Evolutionary conservation across 2,329 filamentous ascomycete genomes (phyloP), one percentile per base, ranked within the genome.

Genomic region (Pseudogymnoascus sp.): DNA sequence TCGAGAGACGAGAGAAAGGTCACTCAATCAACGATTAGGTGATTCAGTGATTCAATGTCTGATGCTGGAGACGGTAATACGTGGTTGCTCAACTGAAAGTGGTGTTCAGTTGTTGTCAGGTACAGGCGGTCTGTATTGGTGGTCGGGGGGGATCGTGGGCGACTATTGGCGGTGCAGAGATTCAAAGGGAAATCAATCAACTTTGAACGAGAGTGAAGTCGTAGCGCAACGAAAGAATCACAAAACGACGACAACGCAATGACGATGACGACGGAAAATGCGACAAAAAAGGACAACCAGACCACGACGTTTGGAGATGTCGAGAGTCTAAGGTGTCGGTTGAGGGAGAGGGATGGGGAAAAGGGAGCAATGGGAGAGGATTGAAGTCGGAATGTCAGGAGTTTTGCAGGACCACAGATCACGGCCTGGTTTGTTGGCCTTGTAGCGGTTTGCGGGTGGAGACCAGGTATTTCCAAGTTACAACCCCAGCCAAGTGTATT

Each of bases 271-370:
- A 16, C n/a, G 33, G 62, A 61, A 63, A 62, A 63, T 63, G 60
- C 60, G 63, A 62, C 63, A 63, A 64, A 64, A 65, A 59, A 61
- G 62, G 54, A 61, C 62, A 59, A 61, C 18, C 57, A 38, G 58
- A 38, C 54, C 57, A 63, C 37, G 30, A 37, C 36, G 41, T 57
- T 61, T 50, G 47, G 41, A 58, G 25, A 62, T 28, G 41, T 60
- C 60, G 57, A 62, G 39, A 4, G 39, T 43, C 39, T 43, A 43
- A 43, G 43, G 38, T 30, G 43, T 30, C 14, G 22, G 18, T 18
- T 30, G 14, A 18, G 16, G 8, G 58, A 39, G 37, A 60, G 39
- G 58, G 59, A 63, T 33, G 58, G 58, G 47, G 58, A 39, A 36
- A 61, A 61, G 30, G 37, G 33, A 59, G 41, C 12, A 33, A 62